Percentiles rank a stretch among this genome's conserved stretches.
Conservation (phyloP, 1,139 yeast genomes). For the Meyerozyma guilliermondii region DNA sequence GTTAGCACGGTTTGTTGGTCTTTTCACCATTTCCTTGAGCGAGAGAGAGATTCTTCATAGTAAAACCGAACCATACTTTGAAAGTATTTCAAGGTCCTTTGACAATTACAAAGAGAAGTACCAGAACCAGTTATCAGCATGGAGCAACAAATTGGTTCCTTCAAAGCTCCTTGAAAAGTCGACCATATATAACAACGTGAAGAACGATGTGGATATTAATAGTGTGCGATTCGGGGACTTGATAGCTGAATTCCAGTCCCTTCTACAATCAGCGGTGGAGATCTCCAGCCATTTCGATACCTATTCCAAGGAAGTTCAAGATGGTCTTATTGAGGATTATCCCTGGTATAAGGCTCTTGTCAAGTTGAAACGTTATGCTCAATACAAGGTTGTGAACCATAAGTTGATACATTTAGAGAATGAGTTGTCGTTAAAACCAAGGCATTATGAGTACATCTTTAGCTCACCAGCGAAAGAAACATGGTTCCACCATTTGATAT, state of each 20-base stretch:
- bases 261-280: neutral
- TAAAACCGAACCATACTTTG: slow-evolving; percentile 20
- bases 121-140: slow-evolving; percentile 11
- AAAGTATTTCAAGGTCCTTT: slow-evolving; percentile 15
- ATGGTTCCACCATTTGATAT: slow-evolving; percentile 23
- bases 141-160: slow-evolving; percentile 21
- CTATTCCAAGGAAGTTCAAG: slow-evolving; percentile 36
- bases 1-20: slow-evolving; percentile 35
- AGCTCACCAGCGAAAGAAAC: slow-evolving; percentile 3
- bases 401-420: slow-evolving; percentile 35
- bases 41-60: slow-evolving; percentile 41
- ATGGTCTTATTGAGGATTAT: slow-evolving; percentile 50
- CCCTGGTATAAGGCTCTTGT: slow-evolving; percentile 65
- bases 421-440: slow-evolving; percentile 19
- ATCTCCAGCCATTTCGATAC: slow-evolving; percentile 23
- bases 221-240: slow-evolving; percentile 16
- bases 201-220: slow-evolving; percentile 10
- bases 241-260: slow-evolving; percentile 12
- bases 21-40: slow-evolving; percentile 31
- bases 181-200: slow-evolving; percentile 19
- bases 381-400: slow-evolving; percentile 50
- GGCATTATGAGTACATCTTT: slow-evolving; percentile 19
- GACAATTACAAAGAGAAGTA: slow-evolving; percentile 13
- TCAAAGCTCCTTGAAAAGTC: slow-evolving; percentile 17
- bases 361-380: slow-evolving; percentile 55